Conservation (phyloP, 2,329 filamentous ascomycete genomes). For the Massarina eburnea region DNA sequence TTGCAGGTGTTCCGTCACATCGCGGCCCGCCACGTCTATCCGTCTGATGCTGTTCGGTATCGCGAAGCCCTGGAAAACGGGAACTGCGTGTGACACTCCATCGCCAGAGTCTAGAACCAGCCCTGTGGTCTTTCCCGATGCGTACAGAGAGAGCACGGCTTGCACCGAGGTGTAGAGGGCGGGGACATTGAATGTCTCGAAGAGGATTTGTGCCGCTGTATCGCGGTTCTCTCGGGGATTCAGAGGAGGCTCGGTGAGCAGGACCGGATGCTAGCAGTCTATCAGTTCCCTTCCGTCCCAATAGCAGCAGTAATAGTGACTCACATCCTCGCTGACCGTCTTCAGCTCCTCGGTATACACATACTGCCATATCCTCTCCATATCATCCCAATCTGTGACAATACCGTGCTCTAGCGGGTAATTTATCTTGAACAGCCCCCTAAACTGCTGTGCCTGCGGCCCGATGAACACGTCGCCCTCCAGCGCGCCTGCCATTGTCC, state of each 20-base stretch:
- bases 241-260: slow-evolving; percentile 92
- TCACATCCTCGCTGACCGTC: slow-evolving; percentile 92
- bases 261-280: slow-evolving; percentile 74
- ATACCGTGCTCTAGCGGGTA: slow-evolving; percentile 97
- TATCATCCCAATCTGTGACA: slow-evolving; percentile 99
- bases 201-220: slow-evolving; percentile 93
- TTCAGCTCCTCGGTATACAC: slow-evolving; percentile 96
- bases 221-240: slow-evolving; percentile 96
- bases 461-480: slow-evolving; percentile 98
- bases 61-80: slow-evolving; percentile 96
- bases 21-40: slow-evolving; percentile 93
- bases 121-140: slow-evolving; percentile 91
- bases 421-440: slow-evolving; percentile 90
- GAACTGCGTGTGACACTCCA: slow-evolving; percentile 94
- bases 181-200: slow-evolving; percentile 98
- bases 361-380: slow-evolving; percentile 99
- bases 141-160: slow-evolving; percentile 93
- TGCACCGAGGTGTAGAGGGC: slow-evolving; percentile 96
- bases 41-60: slow-evolving; percentile 93
- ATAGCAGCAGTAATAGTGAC: slow-evolving; percentile 19
- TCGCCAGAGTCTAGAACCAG: slow-evolving; percentile 95
- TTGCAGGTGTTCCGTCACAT: slow-evolving; percentile 95
- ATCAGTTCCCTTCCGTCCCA: not conserved
- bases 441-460: slow-evolving; percentile 83
- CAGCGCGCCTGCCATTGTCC: slow-evolving; percentile 92